These are phyloP conservation scores for Termitomyces sp. DNA, from an alignment of 768 basidiomycete genomes.

Conservation along the genomic window DNA sequence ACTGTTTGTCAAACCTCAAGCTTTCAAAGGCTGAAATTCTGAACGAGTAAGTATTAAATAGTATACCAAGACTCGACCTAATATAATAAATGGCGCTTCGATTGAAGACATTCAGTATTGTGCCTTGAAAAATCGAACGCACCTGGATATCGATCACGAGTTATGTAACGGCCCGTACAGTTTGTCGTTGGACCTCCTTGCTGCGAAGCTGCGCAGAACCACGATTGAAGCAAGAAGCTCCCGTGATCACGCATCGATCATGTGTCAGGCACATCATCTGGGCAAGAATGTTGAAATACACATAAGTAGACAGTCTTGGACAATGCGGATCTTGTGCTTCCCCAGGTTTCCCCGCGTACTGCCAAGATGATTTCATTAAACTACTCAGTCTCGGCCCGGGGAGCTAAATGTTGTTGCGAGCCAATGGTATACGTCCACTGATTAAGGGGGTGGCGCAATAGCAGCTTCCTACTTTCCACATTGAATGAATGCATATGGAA, in stretches of 20 bases:
- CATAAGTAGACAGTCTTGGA: not conserved
- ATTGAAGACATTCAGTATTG: too few species aligned
- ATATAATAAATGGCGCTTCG: too few species aligned
- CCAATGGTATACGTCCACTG: not conserved
- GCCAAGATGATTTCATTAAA: not conserved
- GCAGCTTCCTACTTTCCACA: not conserved
- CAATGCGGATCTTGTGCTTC: not conserved
- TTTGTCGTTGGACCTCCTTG: not conserved
- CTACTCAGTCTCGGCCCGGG: too few species aligned
- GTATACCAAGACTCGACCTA: too few species aligned
- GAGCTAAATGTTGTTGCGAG: not conserved
- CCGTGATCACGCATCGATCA: too few species aligned
- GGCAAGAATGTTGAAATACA: not conserved
- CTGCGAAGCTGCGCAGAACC: not conserved
- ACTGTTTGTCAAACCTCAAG: too few species aligned
- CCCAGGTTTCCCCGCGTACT: not conserved
- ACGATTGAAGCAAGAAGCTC: not conserved
- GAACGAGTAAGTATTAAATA: not conserved
- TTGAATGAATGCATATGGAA: not conserved
- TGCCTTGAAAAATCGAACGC: too few species aligned
- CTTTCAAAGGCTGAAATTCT: too few species aligned
- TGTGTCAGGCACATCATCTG: not conserved
- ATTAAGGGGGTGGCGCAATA: not conserved
- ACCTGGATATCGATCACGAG: not conserved
- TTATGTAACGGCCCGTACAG: not conserved